Percentiles rank a stretch among this genome's conserved stretches.
These are phyloP conservation scores for Phialophora expanda DNA, from an alignment of 2,329 filamentous ascomycete species.

Conservation along the genomic window DNA sequence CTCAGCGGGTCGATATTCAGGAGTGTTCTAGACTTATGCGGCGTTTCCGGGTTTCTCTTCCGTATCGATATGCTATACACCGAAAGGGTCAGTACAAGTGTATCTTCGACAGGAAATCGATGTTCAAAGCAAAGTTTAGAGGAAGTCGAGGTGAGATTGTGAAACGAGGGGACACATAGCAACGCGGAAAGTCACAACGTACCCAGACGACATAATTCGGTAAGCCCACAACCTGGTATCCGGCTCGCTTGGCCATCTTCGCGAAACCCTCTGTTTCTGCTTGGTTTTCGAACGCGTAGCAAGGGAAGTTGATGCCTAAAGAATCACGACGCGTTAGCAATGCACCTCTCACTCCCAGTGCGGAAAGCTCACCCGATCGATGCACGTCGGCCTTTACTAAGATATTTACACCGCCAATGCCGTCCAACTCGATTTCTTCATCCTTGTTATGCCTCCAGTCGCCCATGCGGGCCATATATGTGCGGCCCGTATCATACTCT, in stretches of 20 bases:
- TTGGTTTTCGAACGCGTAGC: conserved; percentile 97
- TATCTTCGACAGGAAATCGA: neutral
- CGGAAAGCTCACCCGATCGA: conserved; percentile 71
- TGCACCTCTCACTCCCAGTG: neutral
- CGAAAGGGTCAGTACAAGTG: conserved; percentile 5
- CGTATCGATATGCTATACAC: conserved; percentile 77
- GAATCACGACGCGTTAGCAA: neutral
- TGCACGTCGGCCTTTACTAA: conserved; percentile 98
- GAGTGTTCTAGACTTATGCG: conserved; percentile 17
- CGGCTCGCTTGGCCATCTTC: conserved; percentile 96
- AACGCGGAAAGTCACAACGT: neutral
- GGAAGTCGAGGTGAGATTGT: neutral
- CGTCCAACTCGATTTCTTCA: conserved; percentile 88
- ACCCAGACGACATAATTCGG: conserved; percentile 97
- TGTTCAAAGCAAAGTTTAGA: neutral
- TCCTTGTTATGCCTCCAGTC: conserved; percentile 93
- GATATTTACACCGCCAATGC: conserved; percentile 96
- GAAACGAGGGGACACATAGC: neutral
- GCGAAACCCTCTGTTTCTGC: conserved; percentile 98
- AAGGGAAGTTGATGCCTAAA: conserved; percentile 92
- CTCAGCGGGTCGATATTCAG: neutral
- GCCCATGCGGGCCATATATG: conserved; percentile 87
- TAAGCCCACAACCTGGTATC: conserved; percentile 87
- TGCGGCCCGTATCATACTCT: conserved; percentile 87
- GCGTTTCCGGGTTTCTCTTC: conserved; percentile 87